These are phyloP conservation scores for Citrullus amarus DNA, from an alignment of 306 rosid species.

Conservation along the genomic window DNA sequence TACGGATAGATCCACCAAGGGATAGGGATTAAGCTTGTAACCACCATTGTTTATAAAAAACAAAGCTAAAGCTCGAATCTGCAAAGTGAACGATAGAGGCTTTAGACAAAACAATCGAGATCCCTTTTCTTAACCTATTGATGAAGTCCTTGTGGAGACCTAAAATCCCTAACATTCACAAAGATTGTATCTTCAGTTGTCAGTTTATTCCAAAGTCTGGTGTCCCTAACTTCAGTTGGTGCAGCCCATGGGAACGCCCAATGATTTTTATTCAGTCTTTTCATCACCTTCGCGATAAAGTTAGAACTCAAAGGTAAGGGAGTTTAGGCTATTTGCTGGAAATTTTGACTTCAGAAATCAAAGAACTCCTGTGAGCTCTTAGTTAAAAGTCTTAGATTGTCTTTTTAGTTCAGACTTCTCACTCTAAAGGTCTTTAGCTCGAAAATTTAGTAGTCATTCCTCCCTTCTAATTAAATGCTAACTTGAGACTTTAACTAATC, in stretches of 20 bases:
- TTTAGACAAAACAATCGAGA: background rate
- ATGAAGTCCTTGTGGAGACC: background rate
- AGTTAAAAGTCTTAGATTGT: background rate
- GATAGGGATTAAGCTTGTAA: constrained; percentile 86
- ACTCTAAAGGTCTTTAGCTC: background rate
- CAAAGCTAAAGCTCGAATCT: constrained; percentile 73
- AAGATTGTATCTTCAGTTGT: background rate
- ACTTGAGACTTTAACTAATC: background rate
- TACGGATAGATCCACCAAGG: constrained; percentile 43
- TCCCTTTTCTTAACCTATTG: background rate
- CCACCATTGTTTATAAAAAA: constrained; percentile 59
- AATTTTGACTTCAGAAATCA: background rate
- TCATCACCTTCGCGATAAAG: background rate
- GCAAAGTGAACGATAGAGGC: background rate
- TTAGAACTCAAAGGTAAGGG: background rate
- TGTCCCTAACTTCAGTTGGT: background rate
- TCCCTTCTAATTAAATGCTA: background rate
- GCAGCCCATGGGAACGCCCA: background rate
- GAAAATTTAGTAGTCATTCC: background rate
- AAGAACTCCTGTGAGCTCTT: background rate
- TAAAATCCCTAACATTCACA: background rate
- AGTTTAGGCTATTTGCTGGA: background rate
- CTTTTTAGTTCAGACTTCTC: background rate
- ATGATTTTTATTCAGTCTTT: background rate
- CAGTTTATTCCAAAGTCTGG: background rate